Base-by-base conservation (phyloP, 768 basidiomycete genomes). In the Pluteus cervinus region DNA sequence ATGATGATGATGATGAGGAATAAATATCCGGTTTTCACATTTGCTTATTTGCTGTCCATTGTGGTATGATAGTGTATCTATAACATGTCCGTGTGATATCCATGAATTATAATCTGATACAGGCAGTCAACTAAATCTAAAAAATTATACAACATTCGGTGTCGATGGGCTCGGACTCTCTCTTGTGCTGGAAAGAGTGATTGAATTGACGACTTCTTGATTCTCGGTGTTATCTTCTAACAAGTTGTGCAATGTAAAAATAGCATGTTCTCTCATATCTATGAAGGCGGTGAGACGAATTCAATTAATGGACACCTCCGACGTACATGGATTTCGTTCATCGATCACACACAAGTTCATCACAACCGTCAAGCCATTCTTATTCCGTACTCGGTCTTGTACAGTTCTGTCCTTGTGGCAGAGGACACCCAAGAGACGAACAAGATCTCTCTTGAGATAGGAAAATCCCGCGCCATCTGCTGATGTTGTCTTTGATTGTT, bases 241-340 rank as follows among this genome's bases (percentile, higher is more conserved):
- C 8, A 94, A 57, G 57, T 86, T 88, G 29, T 78, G 76, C 14
- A 96, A 66, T 14, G 89, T 73, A 46, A 96, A 81, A 28, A 97
- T 75, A 2, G 92, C 90, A 53, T 96, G 88, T 61, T 97, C 93
- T 14, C 90, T 81, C 32, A 98, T 64, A 60, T 89, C 93, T 91
- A 52, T 23, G 38, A 28, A 36, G 40, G n/a, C n/a, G n/a, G n/a
- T n/a, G n/a, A n/a, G n/a, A n/a, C n/a, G n/a, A n/a, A n/a, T n/a
- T n/a, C n/a, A 45, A 11, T 26, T 18, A 49, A 33, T 7, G 37
- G 8, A 38, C 41, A 37, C 29, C 50, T 34, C 35, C 40, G 33
- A 77, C 91, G 61, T 56, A 94, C 92, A 92, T 25, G 92, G 92
- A 59, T 93, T 96, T 40, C 82, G 65, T 49, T 92, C 91, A 55